phyloP scores from a whole-genome alignment of 495 filamentous ascomycete species.

The Daldinia grandis region DNA sequence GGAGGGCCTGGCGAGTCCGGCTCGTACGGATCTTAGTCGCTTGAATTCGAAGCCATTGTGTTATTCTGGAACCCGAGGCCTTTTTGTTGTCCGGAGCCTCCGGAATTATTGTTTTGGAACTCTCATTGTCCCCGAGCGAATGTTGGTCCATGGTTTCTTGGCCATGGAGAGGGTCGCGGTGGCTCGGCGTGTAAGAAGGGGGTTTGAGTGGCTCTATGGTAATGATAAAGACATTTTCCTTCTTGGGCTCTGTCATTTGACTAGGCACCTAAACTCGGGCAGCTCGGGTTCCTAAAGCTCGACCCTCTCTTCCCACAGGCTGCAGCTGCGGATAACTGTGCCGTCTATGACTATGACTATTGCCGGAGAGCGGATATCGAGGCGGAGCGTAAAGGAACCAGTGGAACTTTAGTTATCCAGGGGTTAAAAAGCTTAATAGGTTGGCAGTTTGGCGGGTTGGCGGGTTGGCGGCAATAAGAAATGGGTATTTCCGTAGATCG shows the following conservation, averaged over 20 bases:
- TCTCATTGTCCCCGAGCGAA: conserved; percentile 20
- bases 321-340: conserved; percentile 18
- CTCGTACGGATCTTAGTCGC: conserved; percentile 20
- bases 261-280: conserved; percentile 6
- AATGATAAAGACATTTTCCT: conserved; percentile 33
- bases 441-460: not conserved
- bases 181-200: not conserved
- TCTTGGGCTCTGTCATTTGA: conserved; percentile 26
- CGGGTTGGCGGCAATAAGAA: conserved; percentile 12
- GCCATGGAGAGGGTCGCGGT: conserved; percentile 16
- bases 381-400: conserved; percentile 28
- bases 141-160: conserved; percentile 27
- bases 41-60: conserved; percentile 27
- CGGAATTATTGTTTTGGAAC: conserved; percentile 15
- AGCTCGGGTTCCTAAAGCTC: conserved; percentile 11
- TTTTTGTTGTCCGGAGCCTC: conserved; percentile 5
- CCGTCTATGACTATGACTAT: conserved; percentile 10
- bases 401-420: not conserved
- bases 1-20: conserved; percentile 33
- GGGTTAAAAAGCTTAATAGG: conserved; percentile 19
- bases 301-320: not conserved
- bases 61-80: conserved; percentile 3
- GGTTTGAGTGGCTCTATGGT: conserved; percentile 14
- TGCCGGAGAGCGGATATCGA: conserved; percentile 18
- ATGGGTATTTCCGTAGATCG: conserved; percentile 10